Percentiles rank a stretch among this genome's conserved stretches.
These are phyloP conservation scores for Salix udensis DNA, from an alignment of 345 rosid genomes.

Conservation along the genomic window DNA sequence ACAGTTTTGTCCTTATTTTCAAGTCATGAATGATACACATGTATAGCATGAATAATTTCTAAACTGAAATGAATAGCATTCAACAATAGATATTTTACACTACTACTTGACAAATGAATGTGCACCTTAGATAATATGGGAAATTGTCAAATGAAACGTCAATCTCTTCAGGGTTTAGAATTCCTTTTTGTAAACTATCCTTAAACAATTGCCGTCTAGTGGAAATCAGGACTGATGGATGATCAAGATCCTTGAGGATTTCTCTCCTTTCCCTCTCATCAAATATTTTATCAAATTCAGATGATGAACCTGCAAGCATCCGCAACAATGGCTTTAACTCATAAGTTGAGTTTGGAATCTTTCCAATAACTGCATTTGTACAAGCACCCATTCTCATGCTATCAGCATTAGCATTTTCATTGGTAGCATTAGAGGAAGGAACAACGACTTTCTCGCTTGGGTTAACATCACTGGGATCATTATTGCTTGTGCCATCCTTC, in stretches of 20 bases:
- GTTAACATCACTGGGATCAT: constrained; percentile 49
- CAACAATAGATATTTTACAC: background rate
- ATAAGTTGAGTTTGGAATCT: constrained; percentile 46
- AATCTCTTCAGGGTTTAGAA: constrained; percentile 54
- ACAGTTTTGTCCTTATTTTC: background rate
- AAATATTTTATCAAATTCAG: constrained; percentile 54
- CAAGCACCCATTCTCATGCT: constrained; percentile 50
- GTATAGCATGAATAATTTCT: background rate
- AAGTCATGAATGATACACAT: background rate
- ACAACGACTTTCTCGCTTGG: constrained; percentile 52
- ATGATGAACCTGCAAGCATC: constrained; percentile 56
- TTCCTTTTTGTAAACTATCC: constrained; percentile 66
- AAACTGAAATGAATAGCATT: background rate
- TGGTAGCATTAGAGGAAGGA: constrained; percentile 45
- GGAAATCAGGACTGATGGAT: constrained; percentile 43
- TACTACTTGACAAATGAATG: background rate
- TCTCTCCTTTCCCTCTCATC: constrained; percentile 61
- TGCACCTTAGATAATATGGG: constrained; percentile 83
- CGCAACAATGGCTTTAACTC: constrained; percentile 66
- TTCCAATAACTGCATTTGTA: constrained; percentile 49
- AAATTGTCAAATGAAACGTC: constrained; percentile 76
- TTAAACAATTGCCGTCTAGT: constrained; percentile 61
- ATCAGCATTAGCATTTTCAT: constrained; percentile 49
- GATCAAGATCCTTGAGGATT: constrained; percentile 47
- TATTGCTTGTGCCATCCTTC: constrained; percentile 55